Evolutionary conservation across 441 rosid species (phyloP).

Genomic region (Brassica hybrid): DNA sequence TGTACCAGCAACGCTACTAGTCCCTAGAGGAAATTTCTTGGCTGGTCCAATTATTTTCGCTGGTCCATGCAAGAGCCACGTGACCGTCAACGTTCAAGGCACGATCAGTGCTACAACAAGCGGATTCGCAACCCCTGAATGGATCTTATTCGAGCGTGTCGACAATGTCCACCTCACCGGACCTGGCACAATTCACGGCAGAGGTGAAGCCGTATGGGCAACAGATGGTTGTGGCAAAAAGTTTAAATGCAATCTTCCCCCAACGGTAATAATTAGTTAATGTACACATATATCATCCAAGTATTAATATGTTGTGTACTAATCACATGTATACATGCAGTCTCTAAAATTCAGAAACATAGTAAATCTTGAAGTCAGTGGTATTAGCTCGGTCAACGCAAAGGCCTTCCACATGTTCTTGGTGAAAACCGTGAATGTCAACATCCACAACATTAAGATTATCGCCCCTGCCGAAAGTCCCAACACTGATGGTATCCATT

Average conservation of each 20-base stretch:
- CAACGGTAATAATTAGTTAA: slow-evolving; percentile 19
- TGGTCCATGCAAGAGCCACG: slow-evolving; percentile 42
- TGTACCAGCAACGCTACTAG: slow-evolving; percentile 37
- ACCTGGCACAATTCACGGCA: slow-evolving; percentile 42
- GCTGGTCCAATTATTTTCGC: slow-evolving; percentile 40
- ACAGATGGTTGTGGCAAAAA: slow-evolving; percentile 34
- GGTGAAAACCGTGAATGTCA: slow-evolving; percentile 20
- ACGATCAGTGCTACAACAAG: slow-evolving; percentile 36
- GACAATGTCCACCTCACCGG: slow-evolving; percentile 37
- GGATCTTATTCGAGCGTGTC: slow-evolving; percentile 44
- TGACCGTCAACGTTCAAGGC: slow-evolving; percentile 40
- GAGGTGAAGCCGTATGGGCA: slow-evolving; percentile 36
- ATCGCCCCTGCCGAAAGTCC: slow-evolving; percentile 41
- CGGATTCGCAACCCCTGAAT: slow-evolving; percentile 30
- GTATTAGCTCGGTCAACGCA: slow-evolving; percentile 39
- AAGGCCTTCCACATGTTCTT: slow-evolving; percentile 45
- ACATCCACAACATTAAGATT: slow-evolving; percentile 31
- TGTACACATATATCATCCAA: background rate
- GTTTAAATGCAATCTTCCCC: slow-evolving; percentile 38
- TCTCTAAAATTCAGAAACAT: slow-evolving; percentile 42
- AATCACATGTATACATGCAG: slow-evolving; percentile 7
- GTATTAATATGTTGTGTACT: background rate
- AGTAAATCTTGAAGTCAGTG: slow-evolving; percentile 16
- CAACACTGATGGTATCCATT: slow-evolving; percentile 44
- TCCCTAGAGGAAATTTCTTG: slow-evolving; percentile 40